Evolutionary conservation across 176 grass and related monocot genomes (phyloP).

Genomic region (Musa acuminata): DNA sequence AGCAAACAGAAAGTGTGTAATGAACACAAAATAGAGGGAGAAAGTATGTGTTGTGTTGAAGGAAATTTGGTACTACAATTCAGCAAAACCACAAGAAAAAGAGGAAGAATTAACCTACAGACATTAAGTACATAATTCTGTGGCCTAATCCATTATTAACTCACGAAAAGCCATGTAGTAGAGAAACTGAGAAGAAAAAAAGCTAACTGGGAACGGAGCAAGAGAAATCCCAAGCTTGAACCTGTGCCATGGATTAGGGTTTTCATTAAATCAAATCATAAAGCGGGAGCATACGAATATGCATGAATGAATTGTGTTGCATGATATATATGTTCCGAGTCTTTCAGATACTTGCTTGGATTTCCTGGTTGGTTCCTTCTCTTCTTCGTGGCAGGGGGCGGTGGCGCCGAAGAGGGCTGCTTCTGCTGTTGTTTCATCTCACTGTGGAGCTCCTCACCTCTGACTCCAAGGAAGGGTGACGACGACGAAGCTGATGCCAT

Average conservation of each 20-base stretch:
- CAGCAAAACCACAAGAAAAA: too few species aligned
- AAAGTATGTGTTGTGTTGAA: neutral
- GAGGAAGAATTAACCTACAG: too few species aligned
- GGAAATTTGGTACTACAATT: neutral
- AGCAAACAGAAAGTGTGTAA: too few species aligned
- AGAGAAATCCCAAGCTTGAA: too few species aligned
- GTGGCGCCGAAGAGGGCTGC: neutral
- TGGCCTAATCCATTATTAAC: too few species aligned
- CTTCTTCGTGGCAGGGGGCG: constrained; percentile 71
- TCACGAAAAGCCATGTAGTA: too few species aligned
- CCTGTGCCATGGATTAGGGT: neutral
- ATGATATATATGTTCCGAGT: constrained; percentile 4
- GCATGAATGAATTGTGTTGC: neutral
- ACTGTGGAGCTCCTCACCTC: constrained; percentile 73
- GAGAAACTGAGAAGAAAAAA: too few species aligned
- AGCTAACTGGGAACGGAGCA: too few species aligned
- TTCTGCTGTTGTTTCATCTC: constrained; percentile 45
- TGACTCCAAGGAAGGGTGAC: constrained; percentile 72
- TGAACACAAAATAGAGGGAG: too few species aligned
- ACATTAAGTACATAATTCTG: too few species aligned
- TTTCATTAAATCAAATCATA: neutral
- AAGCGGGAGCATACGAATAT: neutral
- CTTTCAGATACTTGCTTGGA: constrained; percentile 33
- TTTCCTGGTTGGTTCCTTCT: constrained; percentile 82
- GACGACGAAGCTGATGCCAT: constrained; percentile 83